These are phyloP conservation scores for Apiospora hydei DNA, from an alignment of 2,329 filamentous ascomycete genomes.

Conservation along the genomic window DNA sequence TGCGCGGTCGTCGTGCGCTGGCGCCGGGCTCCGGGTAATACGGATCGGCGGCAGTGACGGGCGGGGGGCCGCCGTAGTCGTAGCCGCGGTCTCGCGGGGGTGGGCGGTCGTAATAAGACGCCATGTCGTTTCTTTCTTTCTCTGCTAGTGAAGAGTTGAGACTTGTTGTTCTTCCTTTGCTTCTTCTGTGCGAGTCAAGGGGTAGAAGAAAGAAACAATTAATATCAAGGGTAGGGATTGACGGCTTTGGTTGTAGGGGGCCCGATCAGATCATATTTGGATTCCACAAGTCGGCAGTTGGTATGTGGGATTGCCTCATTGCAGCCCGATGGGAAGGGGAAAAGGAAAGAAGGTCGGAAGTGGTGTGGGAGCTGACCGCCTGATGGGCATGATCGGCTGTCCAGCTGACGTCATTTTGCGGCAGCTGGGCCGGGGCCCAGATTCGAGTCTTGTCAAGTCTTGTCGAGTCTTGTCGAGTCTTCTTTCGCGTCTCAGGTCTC, in stretches of 20 bases:
- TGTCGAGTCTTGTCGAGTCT: too few species aligned
- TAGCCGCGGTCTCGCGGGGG: constrained; percentile 18
- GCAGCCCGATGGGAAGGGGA: constrained; percentile 17
- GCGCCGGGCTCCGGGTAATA: constrained; percentile 4
- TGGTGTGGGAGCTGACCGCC: constrained; percentile 19
- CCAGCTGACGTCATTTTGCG: constrained; percentile 8
- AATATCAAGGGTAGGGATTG: not conserved
- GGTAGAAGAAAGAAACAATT: not conserved
- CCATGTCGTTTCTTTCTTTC: not conserved
- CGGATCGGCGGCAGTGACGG: not conserved
- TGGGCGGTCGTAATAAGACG: constrained; percentile 10
- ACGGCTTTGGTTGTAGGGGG: not conserved
- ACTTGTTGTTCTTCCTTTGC: not conserved
- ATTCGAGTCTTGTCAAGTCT: not conserved
- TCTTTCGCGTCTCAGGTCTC: not conserved
- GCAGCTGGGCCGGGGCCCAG: not conserved
- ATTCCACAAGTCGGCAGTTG: constrained; percentile 9
- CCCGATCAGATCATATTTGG: not conserved
- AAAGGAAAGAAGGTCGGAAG: not conserved
- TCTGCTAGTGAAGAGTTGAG: not conserved
- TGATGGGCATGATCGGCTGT: constrained; percentile 12
- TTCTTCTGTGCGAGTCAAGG: not conserved
- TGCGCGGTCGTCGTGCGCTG: not conserved
- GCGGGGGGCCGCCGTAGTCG: constrained; percentile 8
- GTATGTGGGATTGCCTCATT: not conserved